Evolutionary conservation across 441 rosid species (phyloP).

Genomic region (Adansonia rubrostipa): DNA sequence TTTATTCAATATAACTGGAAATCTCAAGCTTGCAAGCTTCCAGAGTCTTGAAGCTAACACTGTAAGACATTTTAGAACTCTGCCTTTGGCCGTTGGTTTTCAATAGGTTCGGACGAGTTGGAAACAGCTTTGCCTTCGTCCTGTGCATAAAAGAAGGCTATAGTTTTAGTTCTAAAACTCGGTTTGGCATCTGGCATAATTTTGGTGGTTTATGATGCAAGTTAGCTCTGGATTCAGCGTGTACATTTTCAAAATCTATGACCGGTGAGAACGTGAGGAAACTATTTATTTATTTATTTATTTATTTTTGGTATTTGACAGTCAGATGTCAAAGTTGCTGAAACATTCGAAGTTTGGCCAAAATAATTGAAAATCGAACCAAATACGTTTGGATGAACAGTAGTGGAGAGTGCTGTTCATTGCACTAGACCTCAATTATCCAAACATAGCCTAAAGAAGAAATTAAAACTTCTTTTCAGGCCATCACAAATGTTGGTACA

Average conservation of each 20-base stretch:
- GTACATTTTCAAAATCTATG: neutral
- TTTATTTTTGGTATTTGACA: neutral
- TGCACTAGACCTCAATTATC: too few species aligned
- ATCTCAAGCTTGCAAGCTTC: conserved; percentile 85
- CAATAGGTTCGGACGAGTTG: conserved; percentile 24
- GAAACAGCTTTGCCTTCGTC: conserved; percentile 45
- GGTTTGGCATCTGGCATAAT: conserved; percentile 44
- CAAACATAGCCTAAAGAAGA: too few species aligned
- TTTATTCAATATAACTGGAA: conserved; percentile 74
- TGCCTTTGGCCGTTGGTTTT: conserved; percentile 26
- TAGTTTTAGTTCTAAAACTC: conserved; percentile 34
- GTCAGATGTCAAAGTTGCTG: neutral
- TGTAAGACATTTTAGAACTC: conserved; percentile 18
- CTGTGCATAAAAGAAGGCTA: conserved; percentile 36
- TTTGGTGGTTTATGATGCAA: conserved; percentile 32
- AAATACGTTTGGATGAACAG: too few species aligned
- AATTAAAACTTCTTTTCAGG: too few species aligned
- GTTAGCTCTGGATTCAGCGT: too few species aligned
- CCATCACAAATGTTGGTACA: too few species aligned
- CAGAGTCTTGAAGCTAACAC: conserved; percentile 62
- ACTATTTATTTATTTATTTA: too few species aligned
- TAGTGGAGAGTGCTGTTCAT: too few species aligned
- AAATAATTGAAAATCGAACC: too few species aligned
- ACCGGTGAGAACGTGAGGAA: neutral
- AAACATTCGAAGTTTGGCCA: neutral